phyloP scores from a whole-genome alignment of 768 basidiomycete genomes.

The Lanmaoa pseudosensibilis region DNA sequence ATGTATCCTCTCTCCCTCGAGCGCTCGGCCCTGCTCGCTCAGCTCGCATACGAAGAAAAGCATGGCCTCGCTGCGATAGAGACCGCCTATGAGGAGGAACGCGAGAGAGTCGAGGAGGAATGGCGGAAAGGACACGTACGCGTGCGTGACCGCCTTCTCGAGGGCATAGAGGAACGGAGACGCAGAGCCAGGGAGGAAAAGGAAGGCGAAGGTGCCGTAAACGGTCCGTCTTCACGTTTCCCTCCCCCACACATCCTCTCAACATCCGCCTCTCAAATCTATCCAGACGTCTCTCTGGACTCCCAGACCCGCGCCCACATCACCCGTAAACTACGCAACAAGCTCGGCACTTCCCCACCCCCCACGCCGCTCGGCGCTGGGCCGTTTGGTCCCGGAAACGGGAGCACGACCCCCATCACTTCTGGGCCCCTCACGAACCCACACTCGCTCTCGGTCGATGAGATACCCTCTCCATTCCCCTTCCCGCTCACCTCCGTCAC shows the following conservation, averaged over 20 bases:
- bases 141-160: constrained; percentile 73
- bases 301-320: constrained; percentile 76
- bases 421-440: constrained; percentile 74
- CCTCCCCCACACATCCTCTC: constrained; percentile 2
- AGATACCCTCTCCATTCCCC: constrained; percentile 84
- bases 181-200: constrained; percentile 83
- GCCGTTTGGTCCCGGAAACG: constrained; percentile 37
- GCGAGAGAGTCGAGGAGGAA: constrained; percentile 78
- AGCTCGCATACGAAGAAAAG: constrained; percentile 65
- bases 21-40: constrained; percentile 70
- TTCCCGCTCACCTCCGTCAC: constrained; percentile 62
- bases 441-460: constrained; percentile 82
- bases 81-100: constrained; percentile 75
- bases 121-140: constrained; percentile 74
- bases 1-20: constrained; percentile 74
- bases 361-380: constrained; percentile 61
- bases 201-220: constrained; percentile 80
- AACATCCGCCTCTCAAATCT: background rate
- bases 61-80: constrained; percentile 66
- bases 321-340: constrained; percentile 83
- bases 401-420: constrained; percentile 56
- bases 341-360: constrained; percentile 74
- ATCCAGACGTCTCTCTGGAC: constrained; percentile 70
- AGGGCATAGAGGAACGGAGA: constrained; percentile 82
- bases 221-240: constrained; percentile 43